A percentile compares a stretch with the other conserved stretches of the same genome.
phyloP scores from a whole-genome alignment of 2,329 filamentous ascomycete species.

The Penicillium sp. region DNA sequence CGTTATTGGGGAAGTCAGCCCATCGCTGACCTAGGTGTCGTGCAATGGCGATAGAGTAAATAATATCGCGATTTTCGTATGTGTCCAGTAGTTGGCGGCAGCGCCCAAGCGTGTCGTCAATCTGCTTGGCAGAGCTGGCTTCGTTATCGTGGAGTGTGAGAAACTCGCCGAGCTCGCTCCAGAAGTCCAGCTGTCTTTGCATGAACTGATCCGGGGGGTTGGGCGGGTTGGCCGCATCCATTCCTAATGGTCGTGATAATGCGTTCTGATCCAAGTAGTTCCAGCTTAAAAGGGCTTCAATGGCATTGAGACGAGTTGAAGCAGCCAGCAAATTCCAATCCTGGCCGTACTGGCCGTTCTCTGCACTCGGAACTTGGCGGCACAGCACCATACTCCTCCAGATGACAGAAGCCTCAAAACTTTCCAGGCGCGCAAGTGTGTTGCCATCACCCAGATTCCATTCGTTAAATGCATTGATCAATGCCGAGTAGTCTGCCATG shows the following conservation, averaged over 20 bases:
- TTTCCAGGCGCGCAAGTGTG: constrained; percentile 43
- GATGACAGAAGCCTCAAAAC: constrained; percentile 58
- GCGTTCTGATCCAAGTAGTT: constrained; percentile 58
- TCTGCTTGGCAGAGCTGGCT: constrained; percentile 51
- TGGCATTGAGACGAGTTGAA: constrained; percentile 67
- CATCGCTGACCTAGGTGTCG: constrained; percentile 69
- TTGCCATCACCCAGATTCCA: constrained; percentile 39
- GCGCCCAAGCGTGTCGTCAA: constrained; percentile 63
- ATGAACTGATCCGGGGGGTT: constrained; percentile 52
- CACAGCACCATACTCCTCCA: constrained; percentile 59
- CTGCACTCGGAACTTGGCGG: constrained; percentile 41
- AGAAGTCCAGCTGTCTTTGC: constrained; percentile 71
- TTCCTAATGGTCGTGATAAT: constrained; percentile 44
- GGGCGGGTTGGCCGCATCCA: constrained; percentile 36
- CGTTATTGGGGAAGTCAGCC: constrained; percentile 57
- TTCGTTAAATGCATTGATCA: constrained; percentile 53
- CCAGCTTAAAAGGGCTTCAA: constrained; percentile 74
- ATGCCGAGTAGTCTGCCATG: constrained; percentile 65
- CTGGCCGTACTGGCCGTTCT: constrained; percentile 36
- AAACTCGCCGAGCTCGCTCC: constrained; percentile 73
- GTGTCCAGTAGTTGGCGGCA: constrained; percentile 72
- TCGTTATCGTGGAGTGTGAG: constrained; percentile 63
- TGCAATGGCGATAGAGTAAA: constrained; percentile 82
- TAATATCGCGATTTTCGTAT: constrained; percentile 81
- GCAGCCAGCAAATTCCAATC: constrained; percentile 63